phyloP scores from a whole-genome alignment of 2,329 filamentous ascomycete genomes.

The Botrytis elliptica region DNA sequence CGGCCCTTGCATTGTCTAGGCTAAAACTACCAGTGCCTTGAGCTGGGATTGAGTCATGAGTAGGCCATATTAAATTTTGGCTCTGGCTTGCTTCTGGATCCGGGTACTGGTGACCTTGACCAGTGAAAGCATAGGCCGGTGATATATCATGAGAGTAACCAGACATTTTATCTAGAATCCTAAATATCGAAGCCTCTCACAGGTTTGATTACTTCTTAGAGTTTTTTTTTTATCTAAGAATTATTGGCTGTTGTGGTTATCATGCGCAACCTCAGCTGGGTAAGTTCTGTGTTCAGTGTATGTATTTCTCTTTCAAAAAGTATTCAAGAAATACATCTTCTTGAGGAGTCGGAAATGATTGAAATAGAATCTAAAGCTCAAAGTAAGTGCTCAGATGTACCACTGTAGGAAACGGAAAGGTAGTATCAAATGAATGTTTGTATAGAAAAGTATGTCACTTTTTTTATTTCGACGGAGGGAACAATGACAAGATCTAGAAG shows the following conservation, averaged over 20 bases:
- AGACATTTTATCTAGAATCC: neutral
- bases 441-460: neutral
- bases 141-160: neutral
- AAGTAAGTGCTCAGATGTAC: neutral
- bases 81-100: constrained; percentile 25
- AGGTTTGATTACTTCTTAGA: neutral
- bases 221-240: neutral
- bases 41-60: neutral
- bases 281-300: neutral
- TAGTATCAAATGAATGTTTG: neutral
- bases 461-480: neutral
- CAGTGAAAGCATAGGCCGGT: neutral
- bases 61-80: constrained; percentile 16
- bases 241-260: neutral
- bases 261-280: neutral
- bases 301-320: neutral
- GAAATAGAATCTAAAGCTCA: neutral
- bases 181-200: neutral
- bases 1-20: constrained; percentile 17
- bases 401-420: neutral
- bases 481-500: neutral
- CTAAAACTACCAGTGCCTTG: neutral
- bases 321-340: neutral
- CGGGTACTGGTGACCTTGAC: constrained; percentile 22
- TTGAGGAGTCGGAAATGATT: neutral